Evolutionary conservation across 192 early-diverging fungal genomes (phyloP).

Genomic region (Rhizoclosmatium sp.): DNA sequence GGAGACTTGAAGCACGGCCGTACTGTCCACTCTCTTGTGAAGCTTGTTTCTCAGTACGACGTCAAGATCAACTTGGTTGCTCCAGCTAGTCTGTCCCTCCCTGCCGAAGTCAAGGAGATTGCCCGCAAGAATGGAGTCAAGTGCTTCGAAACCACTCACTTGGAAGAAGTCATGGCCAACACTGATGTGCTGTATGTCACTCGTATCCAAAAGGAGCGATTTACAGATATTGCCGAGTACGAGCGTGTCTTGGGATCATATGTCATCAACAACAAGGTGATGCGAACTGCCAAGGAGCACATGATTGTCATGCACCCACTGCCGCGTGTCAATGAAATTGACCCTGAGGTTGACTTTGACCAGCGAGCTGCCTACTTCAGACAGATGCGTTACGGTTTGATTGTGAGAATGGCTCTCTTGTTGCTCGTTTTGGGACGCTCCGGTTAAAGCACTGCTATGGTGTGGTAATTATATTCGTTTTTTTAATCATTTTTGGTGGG

Average conservation of each 20-base stretch:
- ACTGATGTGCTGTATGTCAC: conserved; percentile 98
- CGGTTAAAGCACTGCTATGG: conserved; percentile 12
- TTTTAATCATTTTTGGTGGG: background rate
- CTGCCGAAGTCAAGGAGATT: conserved; percentile 74
- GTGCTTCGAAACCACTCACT: conserved; percentile 71
- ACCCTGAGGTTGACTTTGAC: conserved; percentile 98
- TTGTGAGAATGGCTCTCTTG: conserved; percentile 96
- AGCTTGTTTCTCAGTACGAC: conserved; percentile 87
- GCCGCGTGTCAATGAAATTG: conserved; percentile 93
- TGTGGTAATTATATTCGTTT: background rate
- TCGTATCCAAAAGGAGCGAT: conserved; percentile 96
- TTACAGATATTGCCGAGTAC: conserved; percentile 79
- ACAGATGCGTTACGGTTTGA: conserved; percentile 98
- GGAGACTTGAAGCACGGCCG: conserved; percentile 98
- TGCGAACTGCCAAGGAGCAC: conserved; percentile 88
- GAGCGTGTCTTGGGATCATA: conserved; percentile 76
- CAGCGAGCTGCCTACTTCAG: conserved; percentile 97
- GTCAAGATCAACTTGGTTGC: conserved; percentile 95
- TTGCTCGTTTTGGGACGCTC: conserved; percentile 72
- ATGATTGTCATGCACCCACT: conserved; percentile 98
- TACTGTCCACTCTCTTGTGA: conserved; percentile 95
- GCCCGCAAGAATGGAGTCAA: conserved; percentile 52
- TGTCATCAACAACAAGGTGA: conserved; percentile 85
- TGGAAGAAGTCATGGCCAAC: conserved; percentile 80
- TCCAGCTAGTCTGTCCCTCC: conserved; percentile 84